phyloP scores from a whole-genome alignment of 2,329 filamentous ascomycete species.

The Triangularia verruculosa region DNA sequence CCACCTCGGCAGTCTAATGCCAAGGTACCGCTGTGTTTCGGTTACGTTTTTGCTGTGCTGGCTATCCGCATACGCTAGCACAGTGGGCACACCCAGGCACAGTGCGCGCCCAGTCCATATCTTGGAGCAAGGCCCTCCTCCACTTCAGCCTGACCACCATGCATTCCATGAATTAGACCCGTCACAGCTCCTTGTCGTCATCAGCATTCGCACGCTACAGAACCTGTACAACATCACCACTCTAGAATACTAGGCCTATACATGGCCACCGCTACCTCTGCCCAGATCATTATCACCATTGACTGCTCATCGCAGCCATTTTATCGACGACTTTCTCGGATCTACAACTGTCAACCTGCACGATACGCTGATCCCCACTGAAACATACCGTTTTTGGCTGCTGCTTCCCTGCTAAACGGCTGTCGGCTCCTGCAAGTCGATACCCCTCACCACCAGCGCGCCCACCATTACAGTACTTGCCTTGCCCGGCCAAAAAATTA shows the following conservation, averaged over 20 bases:
- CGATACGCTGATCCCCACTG: conserved; percentile 3
- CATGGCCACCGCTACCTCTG: conserved; percentile 7
- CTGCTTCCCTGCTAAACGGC: neutral
- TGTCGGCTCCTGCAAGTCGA: neutral
- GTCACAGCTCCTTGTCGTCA: neutral
- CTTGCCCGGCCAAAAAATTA: neutral
- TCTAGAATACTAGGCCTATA: neutral
- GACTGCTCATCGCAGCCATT: neutral
- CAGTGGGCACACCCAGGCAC: neutral
- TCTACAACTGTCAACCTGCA: conserved; percentile 2
- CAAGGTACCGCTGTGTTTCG: conserved; percentile 14
- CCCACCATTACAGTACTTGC: neutral
- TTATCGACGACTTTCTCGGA: neutral
- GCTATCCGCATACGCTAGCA: neutral
- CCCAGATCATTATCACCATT: neutral
- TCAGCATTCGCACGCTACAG: conserved; percentile 4
- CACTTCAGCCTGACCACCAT: conserved; percentile 1
- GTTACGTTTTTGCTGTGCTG: conserved; percentile 8
- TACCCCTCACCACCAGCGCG: neutral
- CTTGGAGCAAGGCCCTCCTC: neutral
- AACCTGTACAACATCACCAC: neutral
- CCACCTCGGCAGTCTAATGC: conserved; percentile 5
- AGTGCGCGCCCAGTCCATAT: conserved; percentile 4
- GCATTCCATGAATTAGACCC: neutral
- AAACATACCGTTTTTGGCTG: neutral